These are phyloP conservation scores for Penicillium sp. DNA, from an alignment of 2,329 filamentous ascomycete genomes.

Conservation along the genomic window DNA sequence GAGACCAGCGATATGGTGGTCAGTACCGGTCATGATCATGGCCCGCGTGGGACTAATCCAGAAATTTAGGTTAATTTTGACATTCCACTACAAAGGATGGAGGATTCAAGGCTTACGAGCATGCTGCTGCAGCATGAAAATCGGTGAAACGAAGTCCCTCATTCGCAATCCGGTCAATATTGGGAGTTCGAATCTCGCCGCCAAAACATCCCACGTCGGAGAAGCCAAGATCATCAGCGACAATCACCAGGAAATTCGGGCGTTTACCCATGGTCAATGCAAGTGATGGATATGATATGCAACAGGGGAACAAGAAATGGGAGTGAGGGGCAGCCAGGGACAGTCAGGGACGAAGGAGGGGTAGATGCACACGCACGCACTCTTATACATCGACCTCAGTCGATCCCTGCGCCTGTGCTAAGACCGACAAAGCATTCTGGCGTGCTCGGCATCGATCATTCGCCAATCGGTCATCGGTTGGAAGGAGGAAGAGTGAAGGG, in stretches of 20 bases:
- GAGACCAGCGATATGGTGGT: slow-evolving; percentile 51
- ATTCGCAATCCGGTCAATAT: slow-evolving; percentile 49
- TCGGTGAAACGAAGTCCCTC: slow-evolving; percentile 56
- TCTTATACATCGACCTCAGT: background rate
- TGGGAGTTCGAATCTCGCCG: slow-evolving; percentile 56
- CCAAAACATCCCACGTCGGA: slow-evolving; percentile 56
- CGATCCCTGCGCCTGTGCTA: background rate
- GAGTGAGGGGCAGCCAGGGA: background rate
- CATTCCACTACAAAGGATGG: background rate
- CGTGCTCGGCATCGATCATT: slow-evolving; percentile 13
- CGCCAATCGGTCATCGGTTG: slow-evolving; percentile 17
- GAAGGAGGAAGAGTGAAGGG: background rate
- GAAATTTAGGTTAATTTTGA: slow-evolving; percentile 1
- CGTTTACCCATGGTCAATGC: slow-evolving; percentile 32
- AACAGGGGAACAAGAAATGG: background rate
- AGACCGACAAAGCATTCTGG: slow-evolving; percentile 2
- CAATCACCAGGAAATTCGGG: slow-evolving; percentile 56
- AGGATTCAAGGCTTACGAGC: slow-evolving; percentile 40
- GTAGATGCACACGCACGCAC: background rate
- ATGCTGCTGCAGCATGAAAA: slow-evolving; percentile 60
- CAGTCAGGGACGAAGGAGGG: too few relatives aligned
- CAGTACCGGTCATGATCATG: slow-evolving; percentile 62
- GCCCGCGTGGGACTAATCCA: slow-evolving; percentile 49
- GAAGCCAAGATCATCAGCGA: slow-evolving; percentile 57
- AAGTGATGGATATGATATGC: background rate